These are phyloP conservation scores for Hyphopichia pseudoburtonii DNA, from an alignment of 1,139 yeast genomes.

Conservation along the genomic window DNA sequence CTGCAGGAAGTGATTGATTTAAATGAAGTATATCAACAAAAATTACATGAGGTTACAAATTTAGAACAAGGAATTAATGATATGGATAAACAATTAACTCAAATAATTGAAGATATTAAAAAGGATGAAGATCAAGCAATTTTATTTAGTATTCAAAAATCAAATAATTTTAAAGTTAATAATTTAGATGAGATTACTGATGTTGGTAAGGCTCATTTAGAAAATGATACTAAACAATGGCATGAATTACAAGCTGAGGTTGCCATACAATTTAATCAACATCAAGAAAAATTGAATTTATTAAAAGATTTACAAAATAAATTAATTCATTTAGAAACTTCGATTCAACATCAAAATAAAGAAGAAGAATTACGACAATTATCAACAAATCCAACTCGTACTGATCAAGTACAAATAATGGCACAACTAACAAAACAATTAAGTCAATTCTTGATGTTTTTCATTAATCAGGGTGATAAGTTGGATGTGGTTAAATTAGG, in stretches of 20 bases:
- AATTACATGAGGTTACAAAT: neutral
- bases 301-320: neutral
- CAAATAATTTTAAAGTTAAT: neutral
- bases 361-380: neutral
- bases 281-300: neutral
- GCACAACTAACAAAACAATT: constrained; percentile 4
- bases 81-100: constrained; percentile 1
- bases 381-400: neutral
- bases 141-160: constrained; percentile 3
- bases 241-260: neutral
- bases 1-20: constrained; percentile 2
- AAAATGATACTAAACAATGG: neutral
- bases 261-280: neutral
- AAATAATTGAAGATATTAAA: constrained; percentile 1
- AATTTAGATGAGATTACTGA: constrained; percentile 2
- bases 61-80: neutral
- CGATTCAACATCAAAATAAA: no score
- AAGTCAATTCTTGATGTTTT: neutral
- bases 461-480: neutral
- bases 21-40: neutral
- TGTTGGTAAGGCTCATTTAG: neutral
- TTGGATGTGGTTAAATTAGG: neutral
- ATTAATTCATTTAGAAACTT: neutral
- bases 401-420: neutral
- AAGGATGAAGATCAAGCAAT: constrained; percentile 2